Conservation (phyloP, 2,329 filamentous ascomycete genomes). For the Colletotrichum sp. region DNA sequence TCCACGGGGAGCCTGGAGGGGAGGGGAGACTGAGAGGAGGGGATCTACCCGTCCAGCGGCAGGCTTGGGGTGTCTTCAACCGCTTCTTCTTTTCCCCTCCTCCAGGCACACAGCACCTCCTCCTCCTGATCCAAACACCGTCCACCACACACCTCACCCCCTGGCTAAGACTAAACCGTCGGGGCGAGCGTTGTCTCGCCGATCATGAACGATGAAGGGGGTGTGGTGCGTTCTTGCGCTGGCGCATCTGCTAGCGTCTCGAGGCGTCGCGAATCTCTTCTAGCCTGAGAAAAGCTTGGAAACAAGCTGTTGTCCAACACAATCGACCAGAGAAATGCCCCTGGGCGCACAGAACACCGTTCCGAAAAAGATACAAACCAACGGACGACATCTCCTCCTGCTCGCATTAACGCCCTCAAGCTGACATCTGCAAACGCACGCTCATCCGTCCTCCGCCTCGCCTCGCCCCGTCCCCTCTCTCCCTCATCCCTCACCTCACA, state of each 20-base stretch:
- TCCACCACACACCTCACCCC: neutral
- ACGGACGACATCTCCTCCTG: neutral
- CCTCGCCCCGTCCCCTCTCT: neutral
- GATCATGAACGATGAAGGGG: conserved; percentile 1
- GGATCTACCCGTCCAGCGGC: conserved; percentile 10
- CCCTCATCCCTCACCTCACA: neutral
- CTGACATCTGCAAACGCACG: conserved; percentile 14
- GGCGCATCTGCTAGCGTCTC: conserved; percentile 3
- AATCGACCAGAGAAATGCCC: neutral
- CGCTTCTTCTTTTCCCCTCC: neutral
- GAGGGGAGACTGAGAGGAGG: neutral
- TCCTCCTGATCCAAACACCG: neutral
- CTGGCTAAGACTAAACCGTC: conserved; percentile 13
- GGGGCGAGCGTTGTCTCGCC: conserved; percentile 12
- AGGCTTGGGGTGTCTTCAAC: neutral
- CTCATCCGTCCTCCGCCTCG: neutral
- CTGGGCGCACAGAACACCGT: neutral
- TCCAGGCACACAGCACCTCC: neutral
- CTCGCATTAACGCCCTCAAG: neutral
- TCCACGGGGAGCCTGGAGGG: neutral
- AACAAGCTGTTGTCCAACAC: neutral
- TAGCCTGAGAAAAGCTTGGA: neutral
- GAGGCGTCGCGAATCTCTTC: neutral
- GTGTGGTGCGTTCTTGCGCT: neutral
- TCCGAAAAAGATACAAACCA: neutral